phyloP scores from a whole-genome alignment of 768 basidiomycete genomes.

The Podaxis sp. region DNA sequence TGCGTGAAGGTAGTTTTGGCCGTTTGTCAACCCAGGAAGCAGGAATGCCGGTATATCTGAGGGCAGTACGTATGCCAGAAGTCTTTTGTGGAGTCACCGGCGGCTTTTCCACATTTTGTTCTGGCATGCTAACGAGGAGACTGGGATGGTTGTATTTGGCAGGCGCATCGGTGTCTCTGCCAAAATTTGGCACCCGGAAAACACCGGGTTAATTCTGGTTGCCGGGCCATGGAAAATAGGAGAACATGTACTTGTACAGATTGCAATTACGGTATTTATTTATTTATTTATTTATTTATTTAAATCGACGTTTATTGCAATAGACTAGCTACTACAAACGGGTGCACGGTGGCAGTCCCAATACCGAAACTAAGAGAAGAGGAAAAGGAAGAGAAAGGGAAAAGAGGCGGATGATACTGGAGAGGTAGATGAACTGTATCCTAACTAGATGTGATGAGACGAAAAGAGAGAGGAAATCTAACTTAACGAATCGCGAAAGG shows the following conservation, averaged over 20 bases:
- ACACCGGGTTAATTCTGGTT: neutral
- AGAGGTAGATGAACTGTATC: too few relatives aligned
- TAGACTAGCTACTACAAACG: too few relatives aligned
- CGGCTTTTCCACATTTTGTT: slow-evolving; percentile 17
- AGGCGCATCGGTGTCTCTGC: neutral
- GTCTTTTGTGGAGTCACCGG: slow-evolving; percentile 18
- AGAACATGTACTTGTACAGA: neutral
- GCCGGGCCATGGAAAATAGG: neutral
- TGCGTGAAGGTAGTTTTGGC: slow-evolving; percentile 84
- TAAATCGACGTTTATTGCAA: too few relatives aligned
- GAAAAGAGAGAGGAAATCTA: too few relatives aligned
- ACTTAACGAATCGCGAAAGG: too few relatives aligned
- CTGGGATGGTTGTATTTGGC: slow-evolving; percentile 10
- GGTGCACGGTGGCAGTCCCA: too few relatives aligned
- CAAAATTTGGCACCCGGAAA: slow-evolving; percentile 16
- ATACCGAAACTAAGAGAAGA: too few relatives aligned
- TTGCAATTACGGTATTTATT: slow-evolving; percentile 10
- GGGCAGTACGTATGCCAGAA: slow-evolving; percentile 59
- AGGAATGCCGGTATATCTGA: slow-evolving; percentile 65
- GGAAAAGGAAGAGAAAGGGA: too few relatives aligned
- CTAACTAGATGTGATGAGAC: too few relatives aligned
- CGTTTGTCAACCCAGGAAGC: slow-evolving; percentile 80
- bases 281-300: too few relatives aligned
- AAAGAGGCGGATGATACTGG: too few relatives aligned
- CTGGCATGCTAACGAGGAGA: slow-evolving; percentile 21